phyloP scores from a whole-genome alignment of 495 filamentous ascomycete genomes.

The Neurospora pannonica region DNA sequence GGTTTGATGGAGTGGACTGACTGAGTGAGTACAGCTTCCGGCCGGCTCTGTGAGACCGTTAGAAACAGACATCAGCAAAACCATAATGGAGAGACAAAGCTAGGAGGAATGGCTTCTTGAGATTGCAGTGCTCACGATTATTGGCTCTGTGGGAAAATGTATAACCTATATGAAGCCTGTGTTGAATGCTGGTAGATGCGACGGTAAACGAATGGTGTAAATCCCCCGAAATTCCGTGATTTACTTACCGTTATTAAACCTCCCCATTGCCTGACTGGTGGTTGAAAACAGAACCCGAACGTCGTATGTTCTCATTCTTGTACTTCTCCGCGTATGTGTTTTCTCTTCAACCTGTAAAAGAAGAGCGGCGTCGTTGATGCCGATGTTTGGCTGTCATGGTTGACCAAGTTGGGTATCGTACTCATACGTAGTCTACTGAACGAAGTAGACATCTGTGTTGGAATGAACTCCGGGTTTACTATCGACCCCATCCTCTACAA shows the following conservation, averaged over 20 bases:
- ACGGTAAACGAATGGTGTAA: too few species aligned
- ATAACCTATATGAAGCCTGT: not conserved
- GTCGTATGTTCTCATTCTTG: not conserved
- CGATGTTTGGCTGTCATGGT: not conserved
- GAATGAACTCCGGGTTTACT: not conserved
- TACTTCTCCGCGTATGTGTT: not conserved
- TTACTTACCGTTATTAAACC: too few species aligned
- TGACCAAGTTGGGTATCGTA: not conserved
- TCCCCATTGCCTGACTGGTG: not conserved
- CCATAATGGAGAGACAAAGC: not conserved
- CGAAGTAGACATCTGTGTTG: not conserved
- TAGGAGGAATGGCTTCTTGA: not conserved
- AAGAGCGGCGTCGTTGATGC: not conserved
- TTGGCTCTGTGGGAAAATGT: not conserved
- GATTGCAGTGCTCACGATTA: not conserved
- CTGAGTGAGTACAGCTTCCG: not conserved
- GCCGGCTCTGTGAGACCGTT: not conserved
- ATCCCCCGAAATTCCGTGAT: too few species aligned
- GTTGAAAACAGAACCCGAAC: not conserved
- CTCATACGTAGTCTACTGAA: not conserved
- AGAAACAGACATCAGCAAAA: not conserved
- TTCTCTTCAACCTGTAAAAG: not conserved
- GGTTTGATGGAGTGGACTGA: not conserved
- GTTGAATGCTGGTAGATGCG: not conserved
- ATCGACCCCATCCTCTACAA: not conserved